A percentile compares a stretch with the other conserved stretches of the same genome.
Evolutionary conservation across 2,329 filamentous ascomycete genomes (phyloP).

Genomic region (Colletotrichum eleusines): DNA sequence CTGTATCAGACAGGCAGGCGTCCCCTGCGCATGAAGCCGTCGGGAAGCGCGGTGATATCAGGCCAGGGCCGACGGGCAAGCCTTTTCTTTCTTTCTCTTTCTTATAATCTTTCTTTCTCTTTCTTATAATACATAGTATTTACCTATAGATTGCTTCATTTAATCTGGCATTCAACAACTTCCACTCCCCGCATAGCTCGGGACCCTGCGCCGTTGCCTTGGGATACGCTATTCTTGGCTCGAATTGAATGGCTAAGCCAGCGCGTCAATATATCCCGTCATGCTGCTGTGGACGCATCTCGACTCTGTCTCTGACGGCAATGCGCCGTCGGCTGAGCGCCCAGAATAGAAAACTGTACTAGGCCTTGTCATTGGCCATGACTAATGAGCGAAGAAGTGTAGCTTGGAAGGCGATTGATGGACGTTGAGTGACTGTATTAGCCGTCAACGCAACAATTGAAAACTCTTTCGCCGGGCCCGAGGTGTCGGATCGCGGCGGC

Average conservation of each 20-base stretch:
- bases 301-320: background rate
- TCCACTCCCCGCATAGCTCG: constrained; percentile 1
- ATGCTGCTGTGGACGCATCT: constrained; percentile 4
- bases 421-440: background rate
- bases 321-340: too few species aligned
- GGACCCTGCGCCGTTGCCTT: background rate
- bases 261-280: constrained; percentile 6
- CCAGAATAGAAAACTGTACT: background rate
- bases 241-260: constrained; percentile 20
- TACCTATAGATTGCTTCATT: too few species aligned
- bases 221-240: constrained; percentile 12
- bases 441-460: too few species aligned
- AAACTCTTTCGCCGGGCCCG: background rate
- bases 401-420: background rate
- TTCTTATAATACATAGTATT: too few species aligned
- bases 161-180: background rate
- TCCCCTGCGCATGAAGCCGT: constrained; percentile 24
- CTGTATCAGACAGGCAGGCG: background rate
- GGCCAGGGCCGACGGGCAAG: constrained; percentile 14
- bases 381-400: background rate
- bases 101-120: too few species aligned
- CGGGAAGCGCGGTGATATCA: background rate
- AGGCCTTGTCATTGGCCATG: background rate
- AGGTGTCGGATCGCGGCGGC: background rate
- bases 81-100: background rate